Conservation (phyloP, 371 early-diverging fungal species). For the Catenaria anguillulae region DNA sequence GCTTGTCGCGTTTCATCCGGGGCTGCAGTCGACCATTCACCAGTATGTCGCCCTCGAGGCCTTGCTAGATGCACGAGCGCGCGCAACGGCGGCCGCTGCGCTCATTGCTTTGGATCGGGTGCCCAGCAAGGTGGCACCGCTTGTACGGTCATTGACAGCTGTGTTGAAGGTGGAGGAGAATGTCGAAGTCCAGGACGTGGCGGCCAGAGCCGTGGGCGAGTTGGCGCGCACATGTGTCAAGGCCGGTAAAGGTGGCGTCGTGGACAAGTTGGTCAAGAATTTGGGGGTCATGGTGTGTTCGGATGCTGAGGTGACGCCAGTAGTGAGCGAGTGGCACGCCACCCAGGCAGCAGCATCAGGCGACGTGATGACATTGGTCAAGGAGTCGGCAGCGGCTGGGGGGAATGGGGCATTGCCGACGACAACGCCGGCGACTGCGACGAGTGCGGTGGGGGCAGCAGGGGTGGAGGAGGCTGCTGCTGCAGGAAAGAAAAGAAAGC, state of each 20-base stretch:
- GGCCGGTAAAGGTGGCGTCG: slow-evolving; percentile 44
- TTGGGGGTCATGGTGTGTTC: slow-evolving; percentile 68
- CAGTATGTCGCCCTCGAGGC: no score
- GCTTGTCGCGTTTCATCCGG: no score
- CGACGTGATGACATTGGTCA: no score
- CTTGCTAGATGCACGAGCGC: no score
- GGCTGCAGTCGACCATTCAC: no score
- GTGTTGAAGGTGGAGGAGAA: slow-evolving; percentile 67
- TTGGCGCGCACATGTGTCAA: slow-evolving; percentile 35
- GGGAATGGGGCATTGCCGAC: no score
- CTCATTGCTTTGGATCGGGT: slow-evolving; percentile 58
- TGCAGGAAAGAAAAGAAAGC: no score
- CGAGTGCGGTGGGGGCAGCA: no score
- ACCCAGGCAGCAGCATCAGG: no score
- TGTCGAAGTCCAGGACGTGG: slow-evolving; percentile 44
- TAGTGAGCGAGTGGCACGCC: slow-evolving; percentile 16
- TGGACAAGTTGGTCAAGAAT: slow-evolving; percentile 78
- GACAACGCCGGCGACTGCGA: no score
- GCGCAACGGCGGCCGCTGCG: slow-evolving; percentile 72
- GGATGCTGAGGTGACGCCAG: slow-evolving; percentile 56
- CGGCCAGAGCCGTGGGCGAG: slow-evolving; percentile 38
- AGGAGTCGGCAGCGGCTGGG: no score
- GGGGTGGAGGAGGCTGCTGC: no score
- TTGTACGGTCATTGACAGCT: slow-evolving; percentile 77
- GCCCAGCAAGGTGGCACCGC: slow-evolving; percentile 66